Base-by-base conservation (phyloP, 257 asterid species). In the Datura wrightii region DNA sequence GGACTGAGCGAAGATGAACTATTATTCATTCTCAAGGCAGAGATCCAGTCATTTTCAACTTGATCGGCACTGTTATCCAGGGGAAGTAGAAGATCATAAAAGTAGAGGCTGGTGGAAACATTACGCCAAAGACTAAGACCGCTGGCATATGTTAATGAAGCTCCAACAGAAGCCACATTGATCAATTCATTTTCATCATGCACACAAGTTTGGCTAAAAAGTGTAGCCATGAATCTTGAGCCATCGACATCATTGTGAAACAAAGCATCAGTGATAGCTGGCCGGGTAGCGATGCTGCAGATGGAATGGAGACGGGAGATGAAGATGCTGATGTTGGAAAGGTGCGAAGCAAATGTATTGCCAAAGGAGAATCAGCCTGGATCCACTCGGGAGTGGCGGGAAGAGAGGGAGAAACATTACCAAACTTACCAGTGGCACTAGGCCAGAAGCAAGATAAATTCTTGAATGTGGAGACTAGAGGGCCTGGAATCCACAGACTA, bases 151-250 rank as follows among this genome's bases (percentile, higher is more conserved):
- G 42, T 44, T 24, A 48, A 31, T 44, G 42, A 76, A 52, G n/a
- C 60, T n/a, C 56, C 60, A 6, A 8, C 42, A 31, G 60, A 76
- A 52, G 59, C 59, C 15, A 46, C 59, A 46, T n/a, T 48, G 60
- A 76, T 76, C 41, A n/a, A 2, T 42, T 76, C 81, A 48, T 46
- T 76, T 44, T 46, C 41, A 0, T 76, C 41, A 13, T 76, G 37
- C 41, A 44, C 82, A 46, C 41, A 76, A 44, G 59, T 60, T 76
- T 52, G 81, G 42, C 82, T 52, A 48, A 76, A 76, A n/a, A n/a
- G 18, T 11, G 82, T 76, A 52, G 82, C 82, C 82, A 76, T 44
- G 59, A 76, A 48, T 19, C 82, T 46, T 44, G 37, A 41, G 42
- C 60, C 82, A 76, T 46, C 60, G 2, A 46, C 60, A 76, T 46